phyloP scores from a whole-genome alignment of 1,284 basidiomycete species.

The Laetiporus sulphureus region DNA sequence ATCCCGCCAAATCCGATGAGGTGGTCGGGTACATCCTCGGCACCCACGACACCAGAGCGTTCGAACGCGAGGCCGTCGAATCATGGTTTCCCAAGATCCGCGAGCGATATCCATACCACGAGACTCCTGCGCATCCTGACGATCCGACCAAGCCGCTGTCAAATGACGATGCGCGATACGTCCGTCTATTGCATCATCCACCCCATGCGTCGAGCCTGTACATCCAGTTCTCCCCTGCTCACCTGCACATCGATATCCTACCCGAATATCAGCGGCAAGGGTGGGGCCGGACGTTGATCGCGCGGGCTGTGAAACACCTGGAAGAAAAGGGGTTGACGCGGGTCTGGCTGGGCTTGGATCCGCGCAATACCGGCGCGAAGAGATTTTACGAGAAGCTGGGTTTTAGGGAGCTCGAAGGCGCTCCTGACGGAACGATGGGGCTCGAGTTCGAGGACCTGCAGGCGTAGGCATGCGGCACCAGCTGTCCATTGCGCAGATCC shows the following conservation, averaged over 20 bases:
- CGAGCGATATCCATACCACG: slow-evolving; percentile 38
- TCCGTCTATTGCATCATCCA: slow-evolving; percentile 44
- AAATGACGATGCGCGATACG: slow-evolving; percentile 43
- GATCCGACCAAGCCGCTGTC: slow-evolving; percentile 28
- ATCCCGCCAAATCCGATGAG: slow-evolving; percentile 29
- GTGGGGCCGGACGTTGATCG: slow-evolving; percentile 55
- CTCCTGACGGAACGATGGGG: slow-evolving; percentile 39
- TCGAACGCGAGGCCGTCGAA: slow-evolving; percentile 41
- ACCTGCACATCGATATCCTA: slow-evolving; percentile 63
- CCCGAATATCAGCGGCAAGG: slow-evolving; percentile 53
- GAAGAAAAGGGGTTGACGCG: slow-evolving; percentile 37
- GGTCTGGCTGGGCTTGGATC: slow-evolving; percentile 58
- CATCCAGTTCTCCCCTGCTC: slow-evolving; percentile 52
- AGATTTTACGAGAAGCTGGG: slow-evolving; percentile 52
- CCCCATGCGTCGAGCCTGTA: slow-evolving; percentile 37
- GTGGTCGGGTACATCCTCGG: slow-evolving; percentile 61
- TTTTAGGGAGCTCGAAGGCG: slow-evolving; percentile 45
- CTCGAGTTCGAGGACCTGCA: slow-evolving; percentile 41
- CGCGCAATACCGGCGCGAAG: slow-evolving; percentile 47
- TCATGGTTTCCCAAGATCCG: slow-evolving; percentile 56
- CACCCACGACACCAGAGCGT: slow-evolving; percentile 51
- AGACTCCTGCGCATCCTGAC: slow-evolving; percentile 8
- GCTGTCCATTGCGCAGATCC: no score
- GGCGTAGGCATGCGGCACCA: no score
- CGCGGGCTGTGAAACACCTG: slow-evolving; percentile 42